Evolutionary conservation across 768 basidiomycete species (phyloP), one percentile per base, ranked within the genome.

Genomic region (Amylocystis lapponica): DNA sequence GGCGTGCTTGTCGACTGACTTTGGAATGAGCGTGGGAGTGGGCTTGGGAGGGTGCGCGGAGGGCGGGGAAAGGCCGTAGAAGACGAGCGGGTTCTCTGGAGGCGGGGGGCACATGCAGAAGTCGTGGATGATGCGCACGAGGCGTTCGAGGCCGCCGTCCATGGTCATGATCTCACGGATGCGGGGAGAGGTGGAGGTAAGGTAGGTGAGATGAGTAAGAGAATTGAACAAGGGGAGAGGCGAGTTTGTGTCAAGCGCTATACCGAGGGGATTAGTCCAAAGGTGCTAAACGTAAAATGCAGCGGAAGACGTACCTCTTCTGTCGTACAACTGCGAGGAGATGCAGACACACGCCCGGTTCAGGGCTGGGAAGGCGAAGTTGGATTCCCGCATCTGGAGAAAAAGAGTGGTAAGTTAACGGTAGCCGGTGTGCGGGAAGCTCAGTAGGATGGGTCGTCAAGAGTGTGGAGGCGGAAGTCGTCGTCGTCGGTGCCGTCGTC

Each of bases 161-260:
- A 87, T 83, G 22, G 93, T 95, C 78, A 99, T 88, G 54, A 96
- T 97, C 67, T 99, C 96, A 46, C 95, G 84, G 66, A 99, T 98
- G 42, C 93, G 82, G 2, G 96, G 94, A 0, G 94, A 96, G 5
- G 96, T 97, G 1, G 91, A 92, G 7, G 95, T 98, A 51, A 99
- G 85, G 66, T 96, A 94, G 38, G 88, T 87, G 43, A 97, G 84
- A 68, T 96, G 92, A 23, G 89, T 92, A 40, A 97, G 81, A 30
- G 94, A 97, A 69, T 96, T 96, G 71, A 94, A 82, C 31, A 92
- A 70, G 13, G 83, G 86, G 32, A 81, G 67, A 13, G 76, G 70
- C 1, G 76, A 75, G 37, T 72, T 71, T 27, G 76, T 77, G 59
- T 75, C 70, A 52, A 77, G 69, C 26, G 73, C 75, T 74, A 51